Base-by-base conservation (phyloP, 2,329 filamentous ascomycete species). In the Penicillium vulpinum region DNA sequence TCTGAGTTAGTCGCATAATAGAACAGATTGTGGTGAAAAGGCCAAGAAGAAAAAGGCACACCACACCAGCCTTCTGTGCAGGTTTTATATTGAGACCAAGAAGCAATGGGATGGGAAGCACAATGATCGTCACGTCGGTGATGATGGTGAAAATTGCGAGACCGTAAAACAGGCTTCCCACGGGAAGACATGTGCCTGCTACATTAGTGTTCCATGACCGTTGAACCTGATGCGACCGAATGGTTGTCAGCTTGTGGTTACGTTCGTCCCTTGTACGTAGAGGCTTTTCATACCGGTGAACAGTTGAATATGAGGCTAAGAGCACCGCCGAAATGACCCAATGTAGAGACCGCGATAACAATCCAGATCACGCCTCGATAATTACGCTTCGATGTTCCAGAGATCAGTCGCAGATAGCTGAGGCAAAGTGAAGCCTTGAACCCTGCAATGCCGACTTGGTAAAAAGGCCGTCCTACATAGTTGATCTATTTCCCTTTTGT, bases 1-100 rank as follows among this genome's bases (percentile, higher is more conserved):
- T 84, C 61, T 84, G 80, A 0, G 75, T 70, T 56, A 83, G 79
- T 13, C 82, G 77, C 52, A 84, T 67, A 53, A 84, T 75, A 3
- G 81, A 83, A 63, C 82, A 84, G 8, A 84, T 55, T 0, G 81
- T 84, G 0, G 81, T 84, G 62, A 84, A 83, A 1, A 84, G 71
- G 0, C 82, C 82, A 0, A 84, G 72, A 0, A 79, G 68, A 60
- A 85, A 84, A 36, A 84, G 78, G 36, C 67, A 76, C 13, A 83
- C 78, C 0, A 84, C 75, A 3, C 80, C 80, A 2, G 80, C 51
- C 60, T 84, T 84, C 67, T 82, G 82, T 5, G 71, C 72, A 0
- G 67, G 49, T n/a, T 72, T 76, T 45, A 84, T 75, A 50, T 82
- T 81, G 24, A 84, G 71, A 54, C 75, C 72, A 2, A 81, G 51